Conservation (phyloP, 768 basidiomycete species). For the Chalciporus sphaerocephalus region DNA sequence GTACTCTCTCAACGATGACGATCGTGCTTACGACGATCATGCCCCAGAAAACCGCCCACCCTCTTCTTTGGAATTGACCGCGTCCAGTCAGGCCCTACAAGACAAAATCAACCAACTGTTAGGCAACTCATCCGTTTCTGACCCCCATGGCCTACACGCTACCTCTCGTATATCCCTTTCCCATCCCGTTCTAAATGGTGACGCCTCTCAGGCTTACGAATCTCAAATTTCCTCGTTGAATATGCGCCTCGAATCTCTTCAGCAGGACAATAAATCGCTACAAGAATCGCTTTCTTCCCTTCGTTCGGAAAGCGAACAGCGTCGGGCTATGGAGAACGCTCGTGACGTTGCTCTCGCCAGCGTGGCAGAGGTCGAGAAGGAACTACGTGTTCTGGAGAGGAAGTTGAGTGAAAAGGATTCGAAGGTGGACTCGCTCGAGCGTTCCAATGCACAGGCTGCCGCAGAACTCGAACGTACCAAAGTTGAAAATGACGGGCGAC, state of each 20-base stretch:
- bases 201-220: conserved; percentile 11
- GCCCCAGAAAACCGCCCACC: conserved; percentile 11
- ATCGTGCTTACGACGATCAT: conserved; percentile 13
- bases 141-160: conserved; percentile 9
- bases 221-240: conserved; percentile 19
- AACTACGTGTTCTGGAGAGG: conserved; percentile 40
- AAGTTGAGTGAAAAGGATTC: conserved; percentile 41
- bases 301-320: conserved; percentile 19
- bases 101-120: conserved; percentile 47
- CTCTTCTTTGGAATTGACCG: conserved; percentile 35
- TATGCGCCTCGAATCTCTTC: conserved; percentile 52
- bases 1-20: conserved; percentile 37
- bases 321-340: conserved; percentile 38
- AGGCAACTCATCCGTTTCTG: conserved; percentile 24
- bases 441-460: conserved; percentile 33
- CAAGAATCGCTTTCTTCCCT: conserved; percentile 32
- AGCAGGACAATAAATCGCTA: conserved; percentile 67
- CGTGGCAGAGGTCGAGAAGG: conserved; percentile 41
- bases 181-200: conserved; percentile 37
- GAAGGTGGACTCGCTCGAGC: conserved; percentile 46
- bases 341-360: conserved; percentile 40
- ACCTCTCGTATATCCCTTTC: conserved; percentile 29
- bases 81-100: conserved; percentile 41
- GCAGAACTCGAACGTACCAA: conserved; percentile 45
- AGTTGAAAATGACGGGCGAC: conserved; percentile 40